Evolutionary conservation across 257 asterid genomes (phyloP), one percentile per base, ranked within the genome.

Genomic region (Nicotiana sylvestris): DNA sequence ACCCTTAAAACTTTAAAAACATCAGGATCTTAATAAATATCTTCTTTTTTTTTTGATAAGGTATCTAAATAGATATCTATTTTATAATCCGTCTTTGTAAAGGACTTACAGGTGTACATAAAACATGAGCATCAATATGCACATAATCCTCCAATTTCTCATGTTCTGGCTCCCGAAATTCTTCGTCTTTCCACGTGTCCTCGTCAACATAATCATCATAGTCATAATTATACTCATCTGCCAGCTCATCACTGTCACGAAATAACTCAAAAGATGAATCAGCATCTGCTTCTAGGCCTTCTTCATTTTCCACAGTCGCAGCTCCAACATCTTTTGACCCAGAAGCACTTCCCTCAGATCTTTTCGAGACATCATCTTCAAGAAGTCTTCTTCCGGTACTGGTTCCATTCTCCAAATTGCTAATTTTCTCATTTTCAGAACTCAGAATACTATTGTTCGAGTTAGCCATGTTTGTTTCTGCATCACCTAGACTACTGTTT

Each of bases 161-260:
- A 91, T 97, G 99, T 56, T 89, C 86, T 81, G 94, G 80, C 87
- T 97, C 98, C 80, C 87, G 85, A 95, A 94, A 92, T 83, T 92
- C 99, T 89, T 95, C 98, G 56, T 91, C 97, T 69, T 94, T 97
- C 99, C 99, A 97, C 93, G 87, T 66, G 69, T 76, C 35, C 81
- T 93, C 97, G 81, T 97, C 98, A 82, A 95, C 92, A 83, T 90
- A 93, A 87, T 95, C 98, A 82, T 97, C 98, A 83, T 97, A 97
- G 82, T 95, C 99, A 84, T 94, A 97, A 87, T 88, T 93, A 90
- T 95, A 97, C 89, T 97, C 98, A 91, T 95, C 98, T 11, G 94
- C 97, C 88, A 97, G 87, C 83, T 95, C 98, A 81, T 93, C 98
- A 81, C 80, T 86, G 76, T 93, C 97, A 83, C 98, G 94, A 80